Base-by-base conservation (phyloP, 306 rosid genomes). In the Quercus mongolica region DNA sequence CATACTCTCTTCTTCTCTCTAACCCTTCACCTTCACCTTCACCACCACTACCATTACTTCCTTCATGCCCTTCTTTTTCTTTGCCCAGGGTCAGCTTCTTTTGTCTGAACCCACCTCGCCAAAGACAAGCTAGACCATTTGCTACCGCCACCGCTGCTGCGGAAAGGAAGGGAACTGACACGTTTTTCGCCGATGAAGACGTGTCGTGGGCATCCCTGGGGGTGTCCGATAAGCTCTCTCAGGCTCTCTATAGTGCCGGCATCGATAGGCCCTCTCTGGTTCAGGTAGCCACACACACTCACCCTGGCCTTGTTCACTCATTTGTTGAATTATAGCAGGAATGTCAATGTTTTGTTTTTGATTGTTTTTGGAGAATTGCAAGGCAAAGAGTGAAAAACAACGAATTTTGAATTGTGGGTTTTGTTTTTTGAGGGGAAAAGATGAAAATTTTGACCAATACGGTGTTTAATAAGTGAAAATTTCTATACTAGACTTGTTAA, bases 171-270 rank as follows among this genome's bases (percentile, higher is more conserved):
- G 91, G 90, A 31, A 81, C 80, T 68, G 97, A 95, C 64, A 90
- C 96, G 41, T 95, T 95, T 73, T 91, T 81, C 65, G 87, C 96
- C 12, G 92, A 88, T 26, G 98, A 92, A 30, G 80, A 80, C 78
- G 93, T 95, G 89, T 85, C 87, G 12, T 92, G 99, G 99, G 75
- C 82, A 11, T 89, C 97, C 30, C 90, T 95, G 2, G 98, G 96
- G 59, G 80, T 92, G 12, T 95, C 99, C 69, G 92, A 93, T 71
- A 79, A 88, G 77, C 69, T 95, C 79, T 95, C 97, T 80, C 85
- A 74, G 56, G 92, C 97, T 38, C 94, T 95, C 55, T 79, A 80
- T 63, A 80, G 74, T 74, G 89, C 92, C 69, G 98, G 97, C 38
- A 84, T 95, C 52, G 88, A 83, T 14, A 89, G 87, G 74, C 99